These are phyloP conservation scores for Cicer yamashitae DNA, from an alignment of 306 rosid genomes.

Conservation along the genomic window DNA sequence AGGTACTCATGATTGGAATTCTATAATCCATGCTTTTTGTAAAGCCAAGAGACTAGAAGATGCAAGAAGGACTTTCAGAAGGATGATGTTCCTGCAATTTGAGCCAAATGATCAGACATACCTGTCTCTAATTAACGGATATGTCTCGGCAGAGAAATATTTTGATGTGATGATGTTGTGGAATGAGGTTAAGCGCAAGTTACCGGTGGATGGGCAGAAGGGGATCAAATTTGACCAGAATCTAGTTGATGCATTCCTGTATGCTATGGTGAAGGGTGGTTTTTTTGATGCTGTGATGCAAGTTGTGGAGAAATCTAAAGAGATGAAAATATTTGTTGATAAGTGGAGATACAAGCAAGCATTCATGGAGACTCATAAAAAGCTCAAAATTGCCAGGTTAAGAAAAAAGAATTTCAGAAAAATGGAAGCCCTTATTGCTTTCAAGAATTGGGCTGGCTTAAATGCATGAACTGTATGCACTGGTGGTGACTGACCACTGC, in stretches of 20 bases:
- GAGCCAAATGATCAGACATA: slow-evolving; percentile 91
- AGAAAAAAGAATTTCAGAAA: slow-evolving; percentile 76
- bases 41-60: slow-evolving; percentile 90
- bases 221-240: slow-evolving; percentile 70
- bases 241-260: slow-evolving; percentile 87
- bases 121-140: slow-evolving; percentile 82
- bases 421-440: slow-evolving; percentile 88
- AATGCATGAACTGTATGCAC: slow-evolving; percentile 54
- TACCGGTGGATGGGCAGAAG: slow-evolving; percentile 63
- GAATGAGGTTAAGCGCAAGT: slow-evolving; percentile 84
- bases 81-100: slow-evolving; percentile 86
- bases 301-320: slow-evolving; percentile 87
- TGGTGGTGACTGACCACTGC: slow-evolving; percentile 11
- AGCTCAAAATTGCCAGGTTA: slow-evolving; percentile 77
- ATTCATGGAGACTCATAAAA: slow-evolving; percentile 93
- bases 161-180: slow-evolving; percentile 86
- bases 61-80: slow-evolving; percentile 91
- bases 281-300: slow-evolving; percentile 96
- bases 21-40: slow-evolving; percentile 92
- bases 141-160: slow-evolving; percentile 77
- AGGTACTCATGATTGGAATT: slow-evolving; percentile 96
- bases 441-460: slow-evolving; percentile 98
- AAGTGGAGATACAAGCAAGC: slow-evolving; percentile 99
- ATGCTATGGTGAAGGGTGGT: slow-evolving; percentile 96
- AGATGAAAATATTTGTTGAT: slow-evolving; percentile 87